Percentiles rank a stretch among this genome's conserved stretches.
Conservation (phyloP, 345 rosid genomes). For the Eucalyptus pauciflora region DNA sequence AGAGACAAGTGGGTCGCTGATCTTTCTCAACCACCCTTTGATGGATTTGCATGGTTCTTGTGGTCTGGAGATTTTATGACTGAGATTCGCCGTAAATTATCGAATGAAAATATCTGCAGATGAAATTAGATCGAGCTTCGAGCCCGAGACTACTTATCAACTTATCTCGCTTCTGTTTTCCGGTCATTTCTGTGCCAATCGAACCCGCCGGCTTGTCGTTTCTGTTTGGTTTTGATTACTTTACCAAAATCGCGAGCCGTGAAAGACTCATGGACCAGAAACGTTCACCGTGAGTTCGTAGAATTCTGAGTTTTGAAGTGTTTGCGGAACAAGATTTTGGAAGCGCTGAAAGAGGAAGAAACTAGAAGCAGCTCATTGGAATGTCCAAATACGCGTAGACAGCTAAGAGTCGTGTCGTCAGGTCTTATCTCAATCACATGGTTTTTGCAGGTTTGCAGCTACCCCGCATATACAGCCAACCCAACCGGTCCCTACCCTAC, state of each 20-base stretch:
- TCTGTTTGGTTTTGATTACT: background rate
- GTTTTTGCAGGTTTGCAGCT: background rate
- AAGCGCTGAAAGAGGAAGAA: background rate
- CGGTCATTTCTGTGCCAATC: background rate
- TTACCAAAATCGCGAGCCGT: background rate
- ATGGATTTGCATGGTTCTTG: background rate
- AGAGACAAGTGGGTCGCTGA: background rate
- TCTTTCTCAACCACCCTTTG: background rate
- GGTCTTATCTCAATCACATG: background rate
- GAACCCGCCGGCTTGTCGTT: background rate
- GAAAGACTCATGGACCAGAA: background rate
- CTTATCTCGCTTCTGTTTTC: background rate
- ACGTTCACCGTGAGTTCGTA: background rate
- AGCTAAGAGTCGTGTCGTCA: background rate
- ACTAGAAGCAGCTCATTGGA: background rate
- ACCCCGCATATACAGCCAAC: background rate
- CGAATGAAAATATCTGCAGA: background rate
- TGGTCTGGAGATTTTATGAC: background rate
- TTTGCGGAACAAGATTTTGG: background rate
- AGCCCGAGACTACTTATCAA: background rate
- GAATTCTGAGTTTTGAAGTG: background rate
- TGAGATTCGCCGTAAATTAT: background rate
- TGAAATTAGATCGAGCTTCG: background rate
- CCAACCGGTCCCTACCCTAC: background rate
- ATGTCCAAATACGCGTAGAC: background rate